A percentile compares a stretch with the other conserved stretches of the same genome.
These are phyloP conservation scores for Parascedosporium putredinis DNA, from an alignment of 2,329 filamentous ascomycete genomes.

Conservation along the genomic window DNA sequence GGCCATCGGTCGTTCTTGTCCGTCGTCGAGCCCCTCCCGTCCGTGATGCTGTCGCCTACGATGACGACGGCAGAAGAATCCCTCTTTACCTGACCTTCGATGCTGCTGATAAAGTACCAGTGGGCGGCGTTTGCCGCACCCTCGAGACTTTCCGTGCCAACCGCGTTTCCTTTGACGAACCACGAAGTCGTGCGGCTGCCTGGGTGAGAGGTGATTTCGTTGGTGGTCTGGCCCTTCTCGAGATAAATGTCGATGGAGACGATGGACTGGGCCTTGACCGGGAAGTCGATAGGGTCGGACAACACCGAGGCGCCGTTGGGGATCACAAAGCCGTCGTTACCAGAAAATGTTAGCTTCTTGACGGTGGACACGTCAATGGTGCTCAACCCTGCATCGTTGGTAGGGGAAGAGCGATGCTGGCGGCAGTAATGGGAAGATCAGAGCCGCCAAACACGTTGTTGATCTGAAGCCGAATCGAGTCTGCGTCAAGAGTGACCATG, in stretches of 20 bases:
- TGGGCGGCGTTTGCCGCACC: constrained; percentile 23
- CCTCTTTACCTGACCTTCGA: constrained; percentile 41
- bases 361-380: constrained; percentile 36
- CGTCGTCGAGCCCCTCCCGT: constrained; percentile 49
- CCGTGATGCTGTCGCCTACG: constrained; percentile 57
- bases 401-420: constrained; percentile 43
- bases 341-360: constrained; percentile 44
- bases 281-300: constrained; percentile 46
- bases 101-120: constrained; percentile 49
- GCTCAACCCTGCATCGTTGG: constrained; percentile 38
- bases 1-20: constrained; percentile 44
- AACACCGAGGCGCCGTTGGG: constrained; percentile 46
- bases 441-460: constrained; percentile 51
- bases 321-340: constrained; percentile 34
- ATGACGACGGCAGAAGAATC: constrained; percentile 36
- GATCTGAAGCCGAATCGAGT: constrained; percentile 46
- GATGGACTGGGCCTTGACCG: constrained; percentile 34
- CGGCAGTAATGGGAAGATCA: constrained; percentile 45
- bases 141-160: constrained; percentile 29
- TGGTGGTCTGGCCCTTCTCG: constrained; percentile 40
- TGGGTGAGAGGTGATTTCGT: constrained; percentile 48
- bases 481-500: constrained; percentile 40
- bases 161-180: constrained; percentile 41
- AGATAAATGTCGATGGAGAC: constrained; percentile 50
- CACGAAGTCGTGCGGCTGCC: constrained; percentile 49